These are phyloP conservation scores for Kokia cookei DNA, from an alignment of 441 rosid genomes.

Conservation along the genomic window DNA sequence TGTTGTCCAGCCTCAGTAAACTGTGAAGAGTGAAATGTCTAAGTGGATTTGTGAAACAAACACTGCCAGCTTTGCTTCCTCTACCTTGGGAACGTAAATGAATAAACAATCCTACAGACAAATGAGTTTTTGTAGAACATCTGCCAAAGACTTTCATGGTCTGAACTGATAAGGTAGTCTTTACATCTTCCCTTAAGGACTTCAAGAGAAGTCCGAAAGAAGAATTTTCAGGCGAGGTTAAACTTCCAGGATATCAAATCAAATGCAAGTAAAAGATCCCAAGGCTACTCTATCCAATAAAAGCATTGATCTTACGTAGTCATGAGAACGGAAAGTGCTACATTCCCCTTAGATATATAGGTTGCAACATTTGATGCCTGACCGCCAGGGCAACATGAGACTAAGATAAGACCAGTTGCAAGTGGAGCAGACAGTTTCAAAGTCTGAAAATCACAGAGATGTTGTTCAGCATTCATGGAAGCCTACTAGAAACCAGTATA, in stretches of 20 bases:
- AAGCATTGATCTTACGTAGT: slow-evolving; percentile 56
- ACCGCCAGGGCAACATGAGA: slow-evolving; percentile 97
- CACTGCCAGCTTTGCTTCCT: not conserved
- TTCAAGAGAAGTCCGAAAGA: not conserved
- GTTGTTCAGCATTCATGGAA: slow-evolving; percentile 13
- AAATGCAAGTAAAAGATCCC: not conserved
- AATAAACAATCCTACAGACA: not conserved
- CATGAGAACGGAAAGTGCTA: slow-evolving; percentile 97
- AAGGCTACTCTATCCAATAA: slow-evolving; percentile 3
- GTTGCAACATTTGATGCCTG: slow-evolving; percentile 97
- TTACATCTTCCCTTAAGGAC: not conserved
- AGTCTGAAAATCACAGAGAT: slow-evolving; percentile 35
- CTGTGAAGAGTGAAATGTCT: not conserved
- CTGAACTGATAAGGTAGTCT: not conserved
- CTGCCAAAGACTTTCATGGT: not conserved
- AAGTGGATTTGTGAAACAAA: not conserved
- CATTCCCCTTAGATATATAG: slow-evolving; percentile 87
- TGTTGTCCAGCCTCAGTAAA: not conserved
- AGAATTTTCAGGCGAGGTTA: not conserved
- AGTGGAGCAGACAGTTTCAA: slow-evolving; percentile 92
- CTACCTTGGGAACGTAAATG: not conserved
- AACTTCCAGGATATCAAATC: not conserved
- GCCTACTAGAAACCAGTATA: not conserved
- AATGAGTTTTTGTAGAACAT: not conserved
- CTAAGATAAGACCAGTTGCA: slow-evolving; percentile 93